Conservation (phyloP, 169 alveolate species). For the Plasmodium chabaudi region DNA sequence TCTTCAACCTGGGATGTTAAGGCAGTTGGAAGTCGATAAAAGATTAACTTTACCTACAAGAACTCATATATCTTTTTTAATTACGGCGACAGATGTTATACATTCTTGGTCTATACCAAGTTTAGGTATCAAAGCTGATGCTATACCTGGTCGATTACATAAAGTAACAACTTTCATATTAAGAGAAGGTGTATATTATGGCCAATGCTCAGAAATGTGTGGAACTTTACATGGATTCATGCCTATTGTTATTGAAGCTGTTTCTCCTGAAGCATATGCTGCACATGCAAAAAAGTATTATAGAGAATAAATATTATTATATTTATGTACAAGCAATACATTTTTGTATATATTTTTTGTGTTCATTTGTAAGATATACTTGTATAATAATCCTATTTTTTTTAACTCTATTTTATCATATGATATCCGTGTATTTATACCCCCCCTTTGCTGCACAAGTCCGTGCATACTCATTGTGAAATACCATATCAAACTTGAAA, state of each 20-base stretch:
- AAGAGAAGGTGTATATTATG: constrained; percentile 94
- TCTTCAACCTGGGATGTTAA: constrained; percentile 88
- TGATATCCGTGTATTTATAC: not conserved
- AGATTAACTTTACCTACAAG: constrained; percentile 91
- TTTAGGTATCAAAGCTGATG: constrained; percentile 93
- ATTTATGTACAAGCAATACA: not conserved
- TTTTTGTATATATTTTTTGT: not conserved
- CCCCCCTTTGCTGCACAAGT: too few relatives aligned
- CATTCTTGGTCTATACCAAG: constrained; percentile 89
- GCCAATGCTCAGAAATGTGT: constrained; percentile 93
- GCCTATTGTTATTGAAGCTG: constrained; percentile 95
- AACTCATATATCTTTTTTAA: constrained; percentile 90
- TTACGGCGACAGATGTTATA: constrained; percentile 90
- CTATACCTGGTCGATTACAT: constrained; percentile 91
- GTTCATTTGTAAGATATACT: not conserved
- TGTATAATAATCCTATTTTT: not conserved
- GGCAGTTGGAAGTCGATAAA: constrained; percentile 91
- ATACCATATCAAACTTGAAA: too few relatives aligned
- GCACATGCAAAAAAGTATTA: constrained; percentile 94
- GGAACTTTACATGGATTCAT: constrained; percentile 94
- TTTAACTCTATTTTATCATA: not conserved
- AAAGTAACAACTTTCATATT: constrained; percentile 90
- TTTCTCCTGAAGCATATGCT: constrained; percentile 91
- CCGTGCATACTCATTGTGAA: too few relatives aligned
- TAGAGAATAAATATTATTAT: constrained; percentile 76